phyloP scores from a whole-genome alignment of 1,139 yeast species.

The Kodamaea alishanica region DNA sequence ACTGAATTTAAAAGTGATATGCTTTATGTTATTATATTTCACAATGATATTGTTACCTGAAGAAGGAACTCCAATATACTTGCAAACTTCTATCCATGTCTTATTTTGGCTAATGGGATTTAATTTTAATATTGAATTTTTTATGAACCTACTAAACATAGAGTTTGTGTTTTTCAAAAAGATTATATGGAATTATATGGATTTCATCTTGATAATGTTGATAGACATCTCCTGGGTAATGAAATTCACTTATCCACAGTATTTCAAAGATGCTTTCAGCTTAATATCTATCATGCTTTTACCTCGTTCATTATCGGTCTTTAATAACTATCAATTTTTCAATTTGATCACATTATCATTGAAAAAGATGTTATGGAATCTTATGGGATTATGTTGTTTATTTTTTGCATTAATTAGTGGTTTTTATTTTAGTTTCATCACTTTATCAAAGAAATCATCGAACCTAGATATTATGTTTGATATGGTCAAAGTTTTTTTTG shows the following conservation, averaged over 20 bases:
- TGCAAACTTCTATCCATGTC: conserved; percentile 16
- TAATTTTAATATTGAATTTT: conserved; percentile 36
- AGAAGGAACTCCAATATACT: conserved; percentile 1
- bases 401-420: conserved; percentile 54
- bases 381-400: conserved; percentile 50
- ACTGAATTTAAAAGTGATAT: conserved; percentile 34
- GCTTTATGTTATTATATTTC: conserved; percentile 33
- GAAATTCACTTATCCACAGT: conserved; percentile 12
- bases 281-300: conserved; percentile 50
- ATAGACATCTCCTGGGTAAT: conserved; percentile 31
- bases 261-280: conserved; percentile 32
- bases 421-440: conserved; percentile 54
- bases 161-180: conserved; percentile 36
- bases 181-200: conserved; percentile 43
- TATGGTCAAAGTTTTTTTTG: conserved; percentile 54
- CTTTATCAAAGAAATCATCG: conserved; percentile 45
- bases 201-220: conserved; percentile 29
- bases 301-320: conserved; percentile 52
- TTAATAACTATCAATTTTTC: conserved; percentile 54
- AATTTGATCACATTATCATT: conserved; percentile 51
- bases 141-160: conserved; percentile 41
- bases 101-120: conserved; percentile 36
- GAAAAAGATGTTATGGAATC: conserved; percentile 53
- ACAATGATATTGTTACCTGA: conserved; percentile 25
- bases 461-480: conserved; percentile 53